phyloP scores from a whole-genome alignment of 495 filamentous ascomycete species.

The Cudoniella acicularis region DNA sequence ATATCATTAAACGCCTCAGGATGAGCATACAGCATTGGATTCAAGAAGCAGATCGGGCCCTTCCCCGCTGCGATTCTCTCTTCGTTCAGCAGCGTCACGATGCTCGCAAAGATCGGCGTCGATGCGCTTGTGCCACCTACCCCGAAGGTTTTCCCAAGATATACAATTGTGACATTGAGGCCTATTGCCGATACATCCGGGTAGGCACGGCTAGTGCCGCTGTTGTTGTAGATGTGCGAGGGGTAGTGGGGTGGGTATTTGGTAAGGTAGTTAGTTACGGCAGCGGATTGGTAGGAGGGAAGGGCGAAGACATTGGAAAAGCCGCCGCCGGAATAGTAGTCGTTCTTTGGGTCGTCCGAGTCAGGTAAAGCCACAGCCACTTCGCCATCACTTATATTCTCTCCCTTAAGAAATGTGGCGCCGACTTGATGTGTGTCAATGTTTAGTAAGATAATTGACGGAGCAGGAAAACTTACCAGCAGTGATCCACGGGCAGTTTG shows the following conservation, averaged over 20 bases:
- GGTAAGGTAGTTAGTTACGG: conserved; percentile 48
- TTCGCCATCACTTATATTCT: conserved; percentile 26
- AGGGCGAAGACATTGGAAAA: conserved; percentile 36
- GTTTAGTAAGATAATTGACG: conserved; percentile 23
- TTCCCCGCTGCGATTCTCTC: conserved; percentile 52
- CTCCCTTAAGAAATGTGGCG: conserved; percentile 25
- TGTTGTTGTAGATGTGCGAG: conserved; percentile 52
- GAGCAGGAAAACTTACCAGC: conserved; percentile 48
- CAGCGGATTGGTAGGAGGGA: conserved; percentile 34
- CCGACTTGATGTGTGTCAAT: conserved; percentile 35
- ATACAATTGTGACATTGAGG: conserved; percentile 48
- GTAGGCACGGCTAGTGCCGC: conserved; percentile 48
- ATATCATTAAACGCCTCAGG: conserved; percentile 36
- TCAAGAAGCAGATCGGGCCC: conserved; percentile 51
- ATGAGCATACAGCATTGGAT: conserved; percentile 42
- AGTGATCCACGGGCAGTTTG: conserved; percentile 74
- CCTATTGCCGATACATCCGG: conserved; percentile 63
- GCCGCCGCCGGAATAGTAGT: conserved; percentile 36
- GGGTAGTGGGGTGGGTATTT: conserved; percentile 35
- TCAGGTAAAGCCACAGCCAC: conserved; percentile 17
- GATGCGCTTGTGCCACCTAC: conserved; percentile 56
- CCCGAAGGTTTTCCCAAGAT: conserved; percentile 34
- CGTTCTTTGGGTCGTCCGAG: background rate
- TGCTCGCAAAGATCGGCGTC: conserved; percentile 50
- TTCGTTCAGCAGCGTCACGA: conserved; percentile 61